A percentile compares a stretch with the other conserved stretches of the same genome.
These are phyloP conservation scores for Przewalskia tangutica DNA, from an alignment of 257 asterid species.

Conservation along the genomic window DNA sequence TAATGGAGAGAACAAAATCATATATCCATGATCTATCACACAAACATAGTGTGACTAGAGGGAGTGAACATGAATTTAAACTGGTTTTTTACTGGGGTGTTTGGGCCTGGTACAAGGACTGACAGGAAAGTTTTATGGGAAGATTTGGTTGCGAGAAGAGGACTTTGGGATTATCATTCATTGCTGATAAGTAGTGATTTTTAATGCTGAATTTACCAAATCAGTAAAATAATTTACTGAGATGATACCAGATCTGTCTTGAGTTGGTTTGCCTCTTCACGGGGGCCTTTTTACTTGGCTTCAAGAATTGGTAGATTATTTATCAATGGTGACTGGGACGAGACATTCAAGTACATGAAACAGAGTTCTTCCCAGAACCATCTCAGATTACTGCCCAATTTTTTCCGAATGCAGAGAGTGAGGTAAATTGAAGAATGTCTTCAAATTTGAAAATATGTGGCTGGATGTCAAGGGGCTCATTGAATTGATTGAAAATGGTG, in stretches of 20 bases:
- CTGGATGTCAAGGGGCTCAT: not conserved
- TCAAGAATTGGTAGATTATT: not conserved
- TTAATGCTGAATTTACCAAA: not conserved
- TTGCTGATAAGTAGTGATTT: not conserved
- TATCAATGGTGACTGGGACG: not conserved
- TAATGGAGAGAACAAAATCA: not conserved
- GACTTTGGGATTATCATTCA: not conserved
- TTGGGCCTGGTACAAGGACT: not conserved
- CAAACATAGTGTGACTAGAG: not conserved
- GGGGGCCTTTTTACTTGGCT: not conserved
- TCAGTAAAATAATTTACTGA: not conserved
- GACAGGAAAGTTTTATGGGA: not conserved
- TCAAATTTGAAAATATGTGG: not conserved
- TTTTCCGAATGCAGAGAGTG: not conserved
- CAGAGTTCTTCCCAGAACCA: not conserved
- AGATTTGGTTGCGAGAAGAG: not conserved
- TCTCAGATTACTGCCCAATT: not conserved
- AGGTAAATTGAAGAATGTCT: not conserved
- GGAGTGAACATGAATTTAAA: not conserved
- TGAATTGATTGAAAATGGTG: not conserved
- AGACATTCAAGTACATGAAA: not conserved
- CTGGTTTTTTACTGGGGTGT: not conserved
- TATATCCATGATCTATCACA: not conserved
- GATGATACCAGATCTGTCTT: not conserved
- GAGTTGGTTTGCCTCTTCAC: not conserved